Percentiles rank a stretch among this genome's conserved stretches.
Evolutionary conservation across 371 early-diverging fungal genomes (phyloP).

Genomic region (Haplosporangium sp.): DNA sequence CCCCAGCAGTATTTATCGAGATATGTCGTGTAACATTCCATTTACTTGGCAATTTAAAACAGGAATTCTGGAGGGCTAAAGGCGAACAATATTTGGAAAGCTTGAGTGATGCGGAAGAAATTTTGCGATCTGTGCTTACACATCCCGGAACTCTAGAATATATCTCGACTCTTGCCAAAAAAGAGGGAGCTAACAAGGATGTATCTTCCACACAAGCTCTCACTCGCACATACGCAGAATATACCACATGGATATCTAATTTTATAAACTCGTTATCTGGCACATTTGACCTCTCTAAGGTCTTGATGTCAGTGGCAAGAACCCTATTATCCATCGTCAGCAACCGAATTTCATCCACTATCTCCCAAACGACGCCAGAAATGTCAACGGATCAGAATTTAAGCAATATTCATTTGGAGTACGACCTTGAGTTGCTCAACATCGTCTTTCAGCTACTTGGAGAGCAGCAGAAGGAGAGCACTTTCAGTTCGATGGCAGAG

Average conservation of each 20-base stretch:
- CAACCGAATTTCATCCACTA: slow-evolving; percentile 15
- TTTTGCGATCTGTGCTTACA: slow-evolving; percentile 15
- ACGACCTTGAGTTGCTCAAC: slow-evolving; percentile 26
- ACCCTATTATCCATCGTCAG: slow-evolving; percentile 10
- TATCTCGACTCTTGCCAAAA: slow-evolving; percentile 4
- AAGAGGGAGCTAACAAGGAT: slow-evolving; percentile 11
- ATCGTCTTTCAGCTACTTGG: slow-evolving; percentile 17
- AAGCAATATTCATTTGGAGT: slow-evolving; percentile 15
- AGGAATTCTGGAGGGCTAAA: slow-evolving; percentile 31
- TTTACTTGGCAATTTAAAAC: slow-evolving; percentile 25
- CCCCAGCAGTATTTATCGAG: slow-evolving; percentile 23
- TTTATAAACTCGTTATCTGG: slow-evolving; percentile 36
- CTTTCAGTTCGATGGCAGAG: background rate
- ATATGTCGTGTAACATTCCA: slow-evolving; percentile 20
- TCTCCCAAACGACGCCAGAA: background rate
- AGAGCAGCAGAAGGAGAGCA: slow-evolving; percentile 5
- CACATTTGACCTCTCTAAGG: slow-evolving; percentile 3
- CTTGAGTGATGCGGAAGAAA: slow-evolving; percentile 9
- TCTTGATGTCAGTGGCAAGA: slow-evolving; percentile 4
- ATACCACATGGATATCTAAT: slow-evolving; percentile 24
- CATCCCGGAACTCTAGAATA: slow-evolving; percentile 21
- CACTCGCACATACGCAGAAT: slow-evolving; percentile 17
- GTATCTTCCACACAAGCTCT: slow-evolving; percentile 7
- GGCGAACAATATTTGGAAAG: background rate
- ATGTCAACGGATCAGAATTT: background rate